phyloP scores from a whole-genome alignment of 2,329 filamentous ascomycete species.

The Fusarium sulawesiense region DNA sequence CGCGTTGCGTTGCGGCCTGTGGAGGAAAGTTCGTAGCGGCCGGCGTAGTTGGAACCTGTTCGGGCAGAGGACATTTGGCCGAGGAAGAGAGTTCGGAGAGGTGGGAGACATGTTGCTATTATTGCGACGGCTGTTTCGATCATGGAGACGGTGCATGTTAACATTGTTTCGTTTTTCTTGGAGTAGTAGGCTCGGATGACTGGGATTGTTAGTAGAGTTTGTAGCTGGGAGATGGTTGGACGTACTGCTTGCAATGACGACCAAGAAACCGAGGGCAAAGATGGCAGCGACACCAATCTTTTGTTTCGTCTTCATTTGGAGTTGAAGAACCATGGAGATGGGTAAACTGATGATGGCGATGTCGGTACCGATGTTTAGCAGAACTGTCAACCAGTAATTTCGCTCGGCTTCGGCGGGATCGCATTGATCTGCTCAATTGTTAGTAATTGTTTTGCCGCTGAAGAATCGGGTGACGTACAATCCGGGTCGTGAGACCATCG shows the following conservation, averaged over 20 bases:
- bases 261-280: slow-evolving; percentile 49
- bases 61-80: slow-evolving; percentile 36
- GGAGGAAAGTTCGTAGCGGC: slow-evolving; percentile 40
- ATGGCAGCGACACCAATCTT: slow-evolving; percentile 50
- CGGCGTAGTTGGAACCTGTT: slow-evolving; percentile 34
- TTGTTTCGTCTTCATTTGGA: slow-evolving; percentile 50
- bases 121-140: slow-evolving; percentile 54
- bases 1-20: slow-evolving; percentile 29
- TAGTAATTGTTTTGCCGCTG: no score
- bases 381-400: slow-evolving; percentile 42
- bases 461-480: no score
- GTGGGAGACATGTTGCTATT: slow-evolving; percentile 54
- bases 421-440: slow-evolving; percentile 23
- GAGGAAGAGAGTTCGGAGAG: slow-evolving; percentile 36
- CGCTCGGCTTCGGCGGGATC: slow-evolving; percentile 24
- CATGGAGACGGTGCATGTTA: slow-evolving; percentile 54
- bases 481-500: slow-evolving; percentile 42
- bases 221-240: fast-evolving
- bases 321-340: slow-evolving; percentile 51
- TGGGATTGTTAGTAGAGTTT: slow-evolving; percentile 1
- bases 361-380: slow-evolving; percentile 39
- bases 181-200: slow-evolving; percentile 52
- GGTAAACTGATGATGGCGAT: slow-evolving; percentile 48
- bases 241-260: slow-evolving; percentile 48
- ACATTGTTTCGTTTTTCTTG: slow-evolving; percentile 50